Base-by-base conservation (phyloP, 768 basidiomycete genomes). In the Mycena venus region DNA sequence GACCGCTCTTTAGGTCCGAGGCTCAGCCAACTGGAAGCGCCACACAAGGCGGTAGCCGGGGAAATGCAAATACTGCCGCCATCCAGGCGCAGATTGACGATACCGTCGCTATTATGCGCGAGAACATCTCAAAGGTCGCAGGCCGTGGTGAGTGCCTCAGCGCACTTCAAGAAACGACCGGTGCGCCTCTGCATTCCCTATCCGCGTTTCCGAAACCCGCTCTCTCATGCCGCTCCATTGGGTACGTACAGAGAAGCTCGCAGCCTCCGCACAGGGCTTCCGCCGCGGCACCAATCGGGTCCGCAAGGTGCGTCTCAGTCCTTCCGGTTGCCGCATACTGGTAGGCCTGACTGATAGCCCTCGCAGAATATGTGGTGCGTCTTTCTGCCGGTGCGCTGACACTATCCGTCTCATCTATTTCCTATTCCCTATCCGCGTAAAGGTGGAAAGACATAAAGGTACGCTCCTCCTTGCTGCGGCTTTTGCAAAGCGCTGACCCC, bases 361-460 rank as follows among this genome's bases (percentile, higher is more conserved):
- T 66, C 27, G 49, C 77, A 96, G 95, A 96, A 95, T 82, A 96
- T 96, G 95, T 96, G 95, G 95, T 95, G 91, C 85, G 94, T 56
- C 61, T 47, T 65, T 68, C 60, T 14, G n/a, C 23, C 11, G 34
- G n/a, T 36, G 6, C 12, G 58, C 58, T 60, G n/a, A 60, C 36
- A 23, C 56, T 78, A 55, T 19, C 23, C 40, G 34, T 62, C 63
- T 60, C 19, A 12, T 47, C 59, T 42, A 49, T 17, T 75, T 32
- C 53, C 63, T 74, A 73, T 64, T n/a, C n/a, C 74, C 17, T 62
- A 38, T 56, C 53, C 25, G 42, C 55, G 21, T 58, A 6, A 66
- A 96, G 95, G 95, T 97, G 96, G 96, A 97, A 98, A 83, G 97
- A 98, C 83, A 96, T 96, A 95, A 96, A 96, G 93, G 95, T 94